Base-by-base conservation (phyloP, 495 filamentous ascomycete species). In the Annulohypoxylon nitens region DNA sequence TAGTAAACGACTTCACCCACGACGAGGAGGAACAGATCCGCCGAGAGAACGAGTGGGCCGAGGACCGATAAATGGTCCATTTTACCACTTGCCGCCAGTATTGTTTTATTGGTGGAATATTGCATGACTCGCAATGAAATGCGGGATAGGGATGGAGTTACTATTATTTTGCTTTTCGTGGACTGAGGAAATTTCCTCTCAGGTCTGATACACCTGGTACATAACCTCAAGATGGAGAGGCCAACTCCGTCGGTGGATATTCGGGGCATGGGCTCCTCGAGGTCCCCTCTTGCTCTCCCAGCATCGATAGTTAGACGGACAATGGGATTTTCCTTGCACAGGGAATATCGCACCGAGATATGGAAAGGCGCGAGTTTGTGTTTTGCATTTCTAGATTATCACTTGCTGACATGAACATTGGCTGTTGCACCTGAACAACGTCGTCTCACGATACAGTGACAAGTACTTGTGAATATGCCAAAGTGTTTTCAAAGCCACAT, bases 1-100 rank as follows among this genome's bases (percentile, higher is more conserved):
- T 93, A 69, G 85, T 89, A 79, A 92, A 92, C 66, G 91, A 93
- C 81, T 93, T 92, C 79, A 92, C 91, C 4, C 89, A 89, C 25
- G 91, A 93, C 78, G 91, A 93, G 78, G 90, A 92, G 77, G 90
- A 92, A 37, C 89, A 92, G 82, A 91, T 93, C 70, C 89, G 89
- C 62, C 88, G 89, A 55, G 89, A 92, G 84, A 91, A 92, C 73
- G 90, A 90, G 76, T 93, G 91, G 91, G 91, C 91, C 51, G 92
- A 94, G 86, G 92, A 94, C 70, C 85, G 86, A 69, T 88, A 83
- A 78, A 16, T 1, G 6, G 26, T 18, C 4, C n/a, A 8, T 51
- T 14, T 51, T 30, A 14, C 39, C 6, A 12, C 8, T 45, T 2
- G 8, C 4, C 8, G 14, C n/a, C 7, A 20, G 36, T n/a, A 5